These are phyloP conservation scores for Cryphonectria naterciae DNA, from an alignment of 2,329 filamentous ascomycete species.

Conservation along the genomic window DNA sequence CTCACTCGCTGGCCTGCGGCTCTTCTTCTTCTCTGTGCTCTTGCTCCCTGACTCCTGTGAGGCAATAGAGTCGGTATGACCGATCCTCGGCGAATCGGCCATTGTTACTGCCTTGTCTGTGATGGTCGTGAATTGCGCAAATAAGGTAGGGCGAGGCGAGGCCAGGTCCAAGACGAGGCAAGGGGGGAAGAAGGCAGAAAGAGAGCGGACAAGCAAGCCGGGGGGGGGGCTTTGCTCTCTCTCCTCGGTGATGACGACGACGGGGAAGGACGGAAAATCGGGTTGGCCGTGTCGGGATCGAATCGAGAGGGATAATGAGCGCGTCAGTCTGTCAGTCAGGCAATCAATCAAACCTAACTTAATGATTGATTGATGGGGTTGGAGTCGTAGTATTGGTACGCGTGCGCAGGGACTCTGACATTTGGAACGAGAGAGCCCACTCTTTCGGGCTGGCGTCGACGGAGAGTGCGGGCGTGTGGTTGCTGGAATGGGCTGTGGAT, in stretches of 20 bases:
- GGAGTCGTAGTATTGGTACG: not conserved
- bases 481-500: not conserved
- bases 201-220: not conserved
- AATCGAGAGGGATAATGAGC: not conserved
- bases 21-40: constrained; percentile 80
- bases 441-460: constrained; percentile 10
- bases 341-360: not conserved
- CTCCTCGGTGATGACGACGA: constrained; percentile 13
- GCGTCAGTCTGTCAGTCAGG: not conserved
- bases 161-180: constrained; percentile 2
- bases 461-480: constrained; percentile 8
- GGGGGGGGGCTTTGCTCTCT: not conserved
- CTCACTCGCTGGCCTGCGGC: constrained; percentile 85
- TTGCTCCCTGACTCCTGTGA: constrained; percentile 58
- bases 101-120: constrained; percentile 40
- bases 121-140: not conserved
- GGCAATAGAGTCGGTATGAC: constrained; percentile 56
- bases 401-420: constrained; percentile 13
- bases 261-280: not conserved
- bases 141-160: not conserved
- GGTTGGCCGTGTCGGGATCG: constrained; percentile 4
- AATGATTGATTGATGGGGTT: not conserved
- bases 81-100: constrained; percentile 52
- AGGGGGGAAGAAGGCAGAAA: not conserved
- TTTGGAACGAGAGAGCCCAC: constrained; percentile 10